A percentile compares a stretch with the other conserved stretches of the same genome.
These are phyloP conservation scores for Plectosphaerella plurivora DNA, from an alignment of 2,329 filamentous ascomycete genomes.

Conservation along the genomic window DNA sequence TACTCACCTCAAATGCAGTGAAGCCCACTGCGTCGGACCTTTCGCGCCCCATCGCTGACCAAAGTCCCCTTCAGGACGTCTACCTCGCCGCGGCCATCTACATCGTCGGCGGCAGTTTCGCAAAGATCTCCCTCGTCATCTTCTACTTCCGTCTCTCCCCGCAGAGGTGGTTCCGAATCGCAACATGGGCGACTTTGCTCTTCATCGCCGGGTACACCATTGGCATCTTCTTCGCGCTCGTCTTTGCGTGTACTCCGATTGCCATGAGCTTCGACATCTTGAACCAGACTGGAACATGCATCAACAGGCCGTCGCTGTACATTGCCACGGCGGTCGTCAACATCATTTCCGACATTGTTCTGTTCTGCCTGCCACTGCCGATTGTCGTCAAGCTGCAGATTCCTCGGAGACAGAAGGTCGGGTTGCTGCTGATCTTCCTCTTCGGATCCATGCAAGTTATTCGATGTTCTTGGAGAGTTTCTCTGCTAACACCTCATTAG, in stretches of 20 bases:
- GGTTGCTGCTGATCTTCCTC: neutral
- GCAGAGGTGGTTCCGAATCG: conserved; percentile 24
- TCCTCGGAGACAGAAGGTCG: conserved; percentile 24
- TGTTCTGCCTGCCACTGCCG: conserved; percentile 40
- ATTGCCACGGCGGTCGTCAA: conserved; percentile 42
- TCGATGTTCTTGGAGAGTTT: no score
- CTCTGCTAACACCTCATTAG: conserved; percentile 11
- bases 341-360: conserved; percentile 40
- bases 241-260: conserved; percentile 32
- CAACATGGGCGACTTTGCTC: conserved; percentile 20
- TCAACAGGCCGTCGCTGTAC: conserved; percentile 40
- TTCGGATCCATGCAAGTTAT: conserved; percentile 12
- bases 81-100: conserved; percentile 24
- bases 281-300: conserved; percentile 29
- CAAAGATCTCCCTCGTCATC: conserved; percentile 31
- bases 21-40: neutral
- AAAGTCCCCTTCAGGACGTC: conserved; percentile 13
- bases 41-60: neutral
- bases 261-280: conserved; percentile 23
- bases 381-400: conserved; percentile 41
- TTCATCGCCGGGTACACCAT: conserved; percentile 25
- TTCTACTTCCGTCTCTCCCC: conserved; percentile 32
- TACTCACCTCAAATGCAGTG: neutral
- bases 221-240: conserved; percentile 26
- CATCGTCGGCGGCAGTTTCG: conserved; percentile 24